Evolutionary conservation across 2,329 filamentous ascomycete species (phyloP).

Genomic region (Fusarium sp.): DNA sequence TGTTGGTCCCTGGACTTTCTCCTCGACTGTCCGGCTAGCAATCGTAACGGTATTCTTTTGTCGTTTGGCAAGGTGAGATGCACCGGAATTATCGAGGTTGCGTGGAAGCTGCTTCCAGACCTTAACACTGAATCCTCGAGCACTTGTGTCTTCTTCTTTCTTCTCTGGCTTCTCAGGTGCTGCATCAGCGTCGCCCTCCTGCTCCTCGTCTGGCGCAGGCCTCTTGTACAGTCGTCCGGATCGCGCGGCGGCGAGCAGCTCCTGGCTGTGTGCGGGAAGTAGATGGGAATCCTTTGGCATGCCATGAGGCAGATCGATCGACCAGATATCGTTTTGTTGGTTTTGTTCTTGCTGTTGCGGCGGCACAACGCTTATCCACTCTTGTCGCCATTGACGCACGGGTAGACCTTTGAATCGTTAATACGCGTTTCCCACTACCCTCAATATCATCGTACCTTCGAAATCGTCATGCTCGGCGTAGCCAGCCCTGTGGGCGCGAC

Average conservation of each 20-base stretch:
- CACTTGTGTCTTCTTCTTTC: constrained; percentile 70
- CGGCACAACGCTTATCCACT: constrained; percentile 75
- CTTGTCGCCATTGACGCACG: constrained; percentile 88
- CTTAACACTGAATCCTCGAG: constrained; percentile 66
- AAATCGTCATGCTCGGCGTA: constrained; percentile 72
- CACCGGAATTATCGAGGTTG: constrained; percentile 64
- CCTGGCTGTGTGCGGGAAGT: constrained; percentile 82
- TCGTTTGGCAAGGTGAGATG: constrained; percentile 70
- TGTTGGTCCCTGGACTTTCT: constrained; percentile 62
- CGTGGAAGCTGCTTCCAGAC: constrained; percentile 72
- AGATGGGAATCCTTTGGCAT: constrained; percentile 90
- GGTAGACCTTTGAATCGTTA: constrained; percentile 74
- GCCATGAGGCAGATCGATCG: constrained; percentile 77
- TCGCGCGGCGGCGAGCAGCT: constrained; percentile 83
- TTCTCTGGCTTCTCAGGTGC: constrained; percentile 67
- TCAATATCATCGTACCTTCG: constrained; percentile 58
- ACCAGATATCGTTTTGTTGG: constrained; percentile 75
- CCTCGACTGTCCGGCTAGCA: constrained; percentile 63
- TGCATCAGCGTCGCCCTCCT: constrained; percentile 65
- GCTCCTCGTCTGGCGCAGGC: constrained; percentile 70
- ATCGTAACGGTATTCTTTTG: constrained; percentile 71
- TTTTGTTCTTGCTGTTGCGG: constrained; percentile 72
- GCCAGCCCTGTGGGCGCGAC: constrained; percentile 67
- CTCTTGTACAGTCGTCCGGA: constrained; percentile 82
- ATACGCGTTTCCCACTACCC: constrained; percentile 13